Conservation (phyloP, 116 monocot species). For the Trichopus zeylanicus region DNA sequence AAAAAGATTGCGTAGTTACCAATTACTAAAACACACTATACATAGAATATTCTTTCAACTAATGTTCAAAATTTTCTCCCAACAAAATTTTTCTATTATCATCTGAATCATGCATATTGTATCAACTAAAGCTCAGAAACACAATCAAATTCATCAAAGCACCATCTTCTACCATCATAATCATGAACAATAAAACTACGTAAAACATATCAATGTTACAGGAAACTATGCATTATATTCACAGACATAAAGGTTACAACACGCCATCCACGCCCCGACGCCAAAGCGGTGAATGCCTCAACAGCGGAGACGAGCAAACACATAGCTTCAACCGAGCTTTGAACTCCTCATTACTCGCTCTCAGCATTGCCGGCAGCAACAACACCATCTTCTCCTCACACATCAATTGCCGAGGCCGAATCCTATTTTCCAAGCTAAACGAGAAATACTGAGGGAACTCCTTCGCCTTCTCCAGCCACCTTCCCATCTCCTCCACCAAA, state of each 20-base stretch:
- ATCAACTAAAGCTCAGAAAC: too few species aligned
- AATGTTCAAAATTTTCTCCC: too few species aligned
- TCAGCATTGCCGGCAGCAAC: constrained; percentile 54
- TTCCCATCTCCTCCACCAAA: constrained; percentile 47
- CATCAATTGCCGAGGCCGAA: constrained; percentile 36
- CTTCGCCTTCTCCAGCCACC: constrained; percentile 47
- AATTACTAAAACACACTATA: too few species aligned
- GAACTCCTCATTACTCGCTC: constrained; percentile 48
- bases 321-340: constrained; percentile 33
- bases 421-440: constrained; percentile 49
- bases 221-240: not conserved
- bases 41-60: too few species aligned
- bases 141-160: too few species aligned
- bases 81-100: too few species aligned
- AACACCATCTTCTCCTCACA: constrained; percentile 48
- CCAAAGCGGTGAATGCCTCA: constrained; percentile 54
- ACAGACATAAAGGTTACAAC: not conserved
- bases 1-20: too few species aligned
- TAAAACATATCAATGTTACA: not conserved
- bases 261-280: not conserved
- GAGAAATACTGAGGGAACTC: constrained; percentile 82
- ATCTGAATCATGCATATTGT: too few species aligned
- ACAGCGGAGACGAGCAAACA: constrained; percentile 39
- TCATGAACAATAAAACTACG: not conserved
- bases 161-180: too few species aligned